Evolutionary conservation across 2,329 filamentous ascomycete genomes (phyloP).

Genomic region (Xylariaceae sp.): DNA sequence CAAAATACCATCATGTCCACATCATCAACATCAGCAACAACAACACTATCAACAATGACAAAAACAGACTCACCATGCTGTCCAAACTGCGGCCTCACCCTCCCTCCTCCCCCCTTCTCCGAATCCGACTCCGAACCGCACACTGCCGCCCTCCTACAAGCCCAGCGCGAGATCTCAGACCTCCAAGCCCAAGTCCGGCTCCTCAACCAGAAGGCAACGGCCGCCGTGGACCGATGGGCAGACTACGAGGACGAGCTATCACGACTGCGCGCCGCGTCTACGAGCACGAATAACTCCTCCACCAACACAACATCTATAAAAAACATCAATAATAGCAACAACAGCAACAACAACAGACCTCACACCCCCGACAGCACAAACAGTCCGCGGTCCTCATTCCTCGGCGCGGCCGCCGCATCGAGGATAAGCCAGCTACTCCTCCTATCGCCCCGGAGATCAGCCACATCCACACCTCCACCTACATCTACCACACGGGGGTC

Average conservation of each 20-base stretch:
- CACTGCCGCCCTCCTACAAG: conserved; percentile 55
- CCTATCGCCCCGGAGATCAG: conserved; percentile 41
- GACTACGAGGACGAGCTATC: conserved; percentile 83
- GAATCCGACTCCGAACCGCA: conserved; percentile 47
- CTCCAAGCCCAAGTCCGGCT: conserved; percentile 74
- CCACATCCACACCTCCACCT: conserved; percentile 41
- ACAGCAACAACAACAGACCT: conserved; percentile 20
- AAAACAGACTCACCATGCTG: conserved; percentile 49
- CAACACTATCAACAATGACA: conserved; percentile 33
- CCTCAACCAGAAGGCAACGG: conserved; percentile 74
- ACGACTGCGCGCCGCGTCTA: conserved; percentile 56
- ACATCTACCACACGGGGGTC: conserved; percentile 12
- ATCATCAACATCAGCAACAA: conserved; percentile 31
- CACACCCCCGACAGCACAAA: conserved; percentile 28
- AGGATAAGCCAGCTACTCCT: conserved; percentile 43
- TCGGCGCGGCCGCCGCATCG: conserved; percentile 42
- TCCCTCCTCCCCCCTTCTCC: conserved; percentile 41
- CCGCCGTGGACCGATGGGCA: conserved; percentile 69
- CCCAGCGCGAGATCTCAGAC: conserved; percentile 69
- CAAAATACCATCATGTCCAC: conserved; percentile 23
- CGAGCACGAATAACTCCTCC: conserved; percentile 38
- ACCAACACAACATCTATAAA: conserved; percentile 4
- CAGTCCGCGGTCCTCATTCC: conserved; percentile 40
- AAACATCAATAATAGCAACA: background rate
- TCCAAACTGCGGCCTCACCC: conserved; percentile 57